Percentiles rank a stretch among this genome's conserved stretches.
phyloP scores from a whole-genome alignment of 177 flowering plant genomes.

The Vitis hybrid region DNA sequence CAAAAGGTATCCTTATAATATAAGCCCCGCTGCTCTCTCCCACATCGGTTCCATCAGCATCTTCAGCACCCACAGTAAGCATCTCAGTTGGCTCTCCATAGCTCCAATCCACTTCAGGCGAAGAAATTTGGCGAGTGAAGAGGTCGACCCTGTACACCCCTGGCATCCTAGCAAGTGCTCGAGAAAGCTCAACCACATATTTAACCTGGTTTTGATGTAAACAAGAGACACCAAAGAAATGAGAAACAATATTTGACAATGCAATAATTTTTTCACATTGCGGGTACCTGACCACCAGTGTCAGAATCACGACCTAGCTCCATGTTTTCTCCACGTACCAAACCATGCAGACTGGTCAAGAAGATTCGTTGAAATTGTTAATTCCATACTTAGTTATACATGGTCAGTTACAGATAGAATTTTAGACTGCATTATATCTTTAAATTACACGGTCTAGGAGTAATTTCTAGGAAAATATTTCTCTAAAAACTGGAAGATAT shows the following conservation, averaged over 20 bases:
- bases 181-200: constrained; percentile 91
- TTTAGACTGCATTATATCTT: no score
- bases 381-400: background rate
- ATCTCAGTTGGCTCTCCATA: constrained; percentile 97
- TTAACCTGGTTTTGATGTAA: constrained; percentile 54
- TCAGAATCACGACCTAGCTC: constrained; percentile 99
- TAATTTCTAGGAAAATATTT: no score
- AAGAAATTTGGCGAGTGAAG: constrained; percentile 85
- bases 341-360: constrained; percentile 78
- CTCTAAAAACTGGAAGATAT: no score
- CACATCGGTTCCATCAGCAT: constrained; percentile 50
- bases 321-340: constrained; percentile 97
- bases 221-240: background rate
- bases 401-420: no score
- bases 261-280: no score
- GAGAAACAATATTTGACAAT: background rate
- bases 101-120: constrained; percentile 94
- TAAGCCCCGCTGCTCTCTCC: constrained; percentile 99
- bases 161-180: constrained; percentile 90
- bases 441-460: no score
- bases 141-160: constrained; percentile 97
- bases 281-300: constrained; percentile 94
- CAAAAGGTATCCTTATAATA: constrained; percentile 86
- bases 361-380: constrained; percentile 1
- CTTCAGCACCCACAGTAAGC: constrained; percentile 61